These are phyloP conservation scores for Aspergillus affinis DNA, from an alignment of 495 filamentous ascomycete species.

Conservation along the genomic window DNA sequence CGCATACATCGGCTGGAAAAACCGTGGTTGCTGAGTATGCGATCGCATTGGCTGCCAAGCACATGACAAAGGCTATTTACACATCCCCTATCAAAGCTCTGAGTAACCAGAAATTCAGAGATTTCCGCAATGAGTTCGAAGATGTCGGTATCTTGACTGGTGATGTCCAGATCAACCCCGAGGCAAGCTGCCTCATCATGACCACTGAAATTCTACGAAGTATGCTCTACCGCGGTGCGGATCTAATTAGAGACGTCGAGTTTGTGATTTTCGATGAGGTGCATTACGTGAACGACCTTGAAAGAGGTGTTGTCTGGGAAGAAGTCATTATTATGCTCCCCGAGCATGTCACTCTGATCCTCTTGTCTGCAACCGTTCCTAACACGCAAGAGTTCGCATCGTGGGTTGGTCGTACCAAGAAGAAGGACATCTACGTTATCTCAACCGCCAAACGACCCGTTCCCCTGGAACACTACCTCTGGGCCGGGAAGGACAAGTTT, in stretches of 20 bases:
- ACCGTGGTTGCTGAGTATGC: conserved; percentile 98
- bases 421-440: conserved; percentile 98
- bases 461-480: conserved; percentile 92
- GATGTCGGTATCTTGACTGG: conserved; percentile 97
- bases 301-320: conserved; percentile 98
- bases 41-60: conserved; percentile 89
- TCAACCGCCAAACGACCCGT: conserved; percentile 95
- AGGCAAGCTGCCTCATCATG: conserved; percentile 98
- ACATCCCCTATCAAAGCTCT: conserved; percentile 98
- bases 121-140: conserved; percentile 84
- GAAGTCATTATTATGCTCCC: conserved; percentile 99
- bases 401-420: conserved; percentile 97
- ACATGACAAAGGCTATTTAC: conserved; percentile 99
- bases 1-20: conserved; percentile 96
- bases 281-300: conserved; percentile 97
- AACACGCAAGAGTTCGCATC: conserved; percentile 98
- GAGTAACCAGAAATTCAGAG: conserved; percentile 97
- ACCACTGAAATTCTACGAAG: conserved; percentile 97
- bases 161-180: conserved; percentile 96
- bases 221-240: conserved; percentile 96
- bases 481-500: conserved; percentile 86
- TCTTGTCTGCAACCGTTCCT: conserved; percentile 93
- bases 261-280: conserved; percentile 99
- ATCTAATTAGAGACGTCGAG: conserved; percentile 94
- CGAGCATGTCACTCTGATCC: conserved; percentile 90